A percentile compares a stretch with the other conserved stretches of the same genome.
Conservation (phyloP, 371 early-diverging fungal genomes). For the Catenaria anguillulae region DNA sequence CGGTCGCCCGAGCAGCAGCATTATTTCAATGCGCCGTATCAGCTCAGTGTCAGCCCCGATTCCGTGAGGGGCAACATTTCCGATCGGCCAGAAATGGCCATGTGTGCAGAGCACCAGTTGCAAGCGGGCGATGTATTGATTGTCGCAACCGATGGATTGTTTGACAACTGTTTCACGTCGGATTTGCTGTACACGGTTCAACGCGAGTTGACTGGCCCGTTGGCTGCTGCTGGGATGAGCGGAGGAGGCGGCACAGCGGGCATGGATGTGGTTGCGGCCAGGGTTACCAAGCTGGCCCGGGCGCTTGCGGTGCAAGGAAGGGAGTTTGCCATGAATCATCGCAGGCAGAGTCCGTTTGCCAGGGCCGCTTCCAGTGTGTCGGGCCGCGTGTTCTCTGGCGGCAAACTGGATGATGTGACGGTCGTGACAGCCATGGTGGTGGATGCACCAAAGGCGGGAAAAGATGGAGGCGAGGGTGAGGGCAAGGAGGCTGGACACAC, state of each 20-base stretch:
- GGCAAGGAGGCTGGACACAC: no score
- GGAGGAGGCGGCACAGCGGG: no score
- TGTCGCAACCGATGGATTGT: conserved; percentile 11
- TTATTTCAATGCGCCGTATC: conserved; percentile 16
- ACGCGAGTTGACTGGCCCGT: background rate
- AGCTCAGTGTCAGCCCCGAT: conserved; percentile 8
- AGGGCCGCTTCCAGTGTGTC: background rate
- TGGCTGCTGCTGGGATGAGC: background rate
- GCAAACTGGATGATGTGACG: conserved; percentile 11
- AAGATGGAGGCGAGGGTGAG: no score
- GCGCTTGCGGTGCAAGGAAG: background rate
- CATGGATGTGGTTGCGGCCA: background rate
- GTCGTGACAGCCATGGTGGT: conserved; percentile 8
- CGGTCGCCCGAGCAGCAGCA: conserved; percentile 13
- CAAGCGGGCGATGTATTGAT: conserved; percentile 11
- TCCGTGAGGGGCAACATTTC: conserved; percentile 6
- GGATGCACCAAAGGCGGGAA: background rate
- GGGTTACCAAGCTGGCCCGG: background rate
- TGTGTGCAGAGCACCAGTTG: conserved; percentile 1
- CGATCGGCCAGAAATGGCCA: conserved; percentile 10
- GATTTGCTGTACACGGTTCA: conserved; percentile 9
- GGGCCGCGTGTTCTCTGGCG: conserved; percentile 5
- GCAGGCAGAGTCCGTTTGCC: background rate
- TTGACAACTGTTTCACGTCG: conserved; percentile 8
- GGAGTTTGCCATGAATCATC: background rate